phyloP scores from a whole-genome alignment of 1,284 basidiomycete genomes.

The Apiotrichum sp. region DNA sequence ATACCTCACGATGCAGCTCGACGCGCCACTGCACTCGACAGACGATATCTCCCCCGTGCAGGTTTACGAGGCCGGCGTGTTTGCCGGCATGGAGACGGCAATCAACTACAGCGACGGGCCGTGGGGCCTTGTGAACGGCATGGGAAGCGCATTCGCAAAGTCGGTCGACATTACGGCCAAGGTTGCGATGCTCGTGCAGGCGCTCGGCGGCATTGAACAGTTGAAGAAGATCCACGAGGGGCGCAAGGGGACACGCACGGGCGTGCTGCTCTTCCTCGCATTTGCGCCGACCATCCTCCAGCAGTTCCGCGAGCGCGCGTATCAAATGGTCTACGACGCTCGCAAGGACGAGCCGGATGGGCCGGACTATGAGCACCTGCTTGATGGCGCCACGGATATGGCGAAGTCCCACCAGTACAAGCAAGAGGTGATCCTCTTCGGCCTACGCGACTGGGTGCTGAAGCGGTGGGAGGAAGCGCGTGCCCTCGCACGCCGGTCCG shows the following conservation, averaged over 20 bases:
- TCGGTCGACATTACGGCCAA: neutral
- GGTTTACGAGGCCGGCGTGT: conserved; percentile 62
- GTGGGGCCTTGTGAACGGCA: conserved; percentile 1
- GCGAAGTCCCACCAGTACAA: neutral
- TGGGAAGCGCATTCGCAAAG: conserved; percentile 4
- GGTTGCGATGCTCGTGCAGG: conserved; percentile 4
- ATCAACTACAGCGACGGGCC: conserved; percentile 4
- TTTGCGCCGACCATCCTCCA: neutral
- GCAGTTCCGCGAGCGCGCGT: neutral
- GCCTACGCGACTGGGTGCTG: conserved; percentile 72
- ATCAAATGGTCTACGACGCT: neutral
- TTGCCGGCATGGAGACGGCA: conserved; percentile 23
- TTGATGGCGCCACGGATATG: neutral
- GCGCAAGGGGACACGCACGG: neutral
- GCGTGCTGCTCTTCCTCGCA: neutral
- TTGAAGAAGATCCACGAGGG: neutral
- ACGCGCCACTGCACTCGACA: conserved; percentile 65
- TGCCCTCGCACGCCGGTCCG: neutral
- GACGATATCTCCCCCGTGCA: conserved; percentile 65
- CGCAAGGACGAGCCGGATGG: neutral
- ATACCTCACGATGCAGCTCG: conserved; percentile 67
- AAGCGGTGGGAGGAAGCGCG: conserved; percentile 56
- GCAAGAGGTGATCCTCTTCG: conserved; percentile 68
- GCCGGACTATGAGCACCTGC: neutral
- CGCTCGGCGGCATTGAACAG: conserved; percentile 2